Evolutionary conservation across 345 rosid genomes (phyloP), one percentile per base, ranked within the genome.

Genomic region (Bruguiera parviflora): DNA sequence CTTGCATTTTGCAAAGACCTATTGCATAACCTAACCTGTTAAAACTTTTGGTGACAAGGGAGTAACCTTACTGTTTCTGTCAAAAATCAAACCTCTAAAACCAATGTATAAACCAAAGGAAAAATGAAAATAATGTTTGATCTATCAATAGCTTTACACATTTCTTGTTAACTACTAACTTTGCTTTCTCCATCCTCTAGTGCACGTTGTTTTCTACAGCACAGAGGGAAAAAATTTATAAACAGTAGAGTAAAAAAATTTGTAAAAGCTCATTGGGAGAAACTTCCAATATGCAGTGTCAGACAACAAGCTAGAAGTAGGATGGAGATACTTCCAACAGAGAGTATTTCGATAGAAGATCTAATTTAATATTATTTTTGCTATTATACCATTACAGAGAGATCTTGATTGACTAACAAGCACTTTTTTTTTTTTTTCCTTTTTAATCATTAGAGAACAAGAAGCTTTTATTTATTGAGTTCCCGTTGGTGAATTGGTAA

Each of bases 381-480:
- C 4, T 8, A 56, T 24, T 21, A 10, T 10, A 16, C 7, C 29
- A 56, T 56, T 43, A 11, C 49, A 13, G 63, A 47, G 35, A 53
- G 62, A 60, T 52, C 52, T 59, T 66, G 59, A 73, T 55, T 65
- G 72, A 33, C 59, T 65, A 46, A 56, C 61, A 46, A 58, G 65
- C 9, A 35, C 35, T 13, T 10, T 39, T 39, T 39, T 39, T 2
- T 35, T 35, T 7, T 37, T 11, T 6, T 33, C 6, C 2, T 6
- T 33, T 5, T 8, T 33, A 7, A 33, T 7, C 10, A 33, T 33
- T 8, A 33, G 37, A 33, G 37, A 33, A 10, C 37, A 10, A 33
- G 37, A 8, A 33, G n/a, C 2, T 8, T 8, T 7, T 1, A 33
- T 33, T 33, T 33, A 7, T 33, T 33, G 37, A 33, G 9, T 8